Evolutionary conservation across 1,139 yeast species (phyloP).

Genomic region (Blastobotrys malaysiensis): DNA sequence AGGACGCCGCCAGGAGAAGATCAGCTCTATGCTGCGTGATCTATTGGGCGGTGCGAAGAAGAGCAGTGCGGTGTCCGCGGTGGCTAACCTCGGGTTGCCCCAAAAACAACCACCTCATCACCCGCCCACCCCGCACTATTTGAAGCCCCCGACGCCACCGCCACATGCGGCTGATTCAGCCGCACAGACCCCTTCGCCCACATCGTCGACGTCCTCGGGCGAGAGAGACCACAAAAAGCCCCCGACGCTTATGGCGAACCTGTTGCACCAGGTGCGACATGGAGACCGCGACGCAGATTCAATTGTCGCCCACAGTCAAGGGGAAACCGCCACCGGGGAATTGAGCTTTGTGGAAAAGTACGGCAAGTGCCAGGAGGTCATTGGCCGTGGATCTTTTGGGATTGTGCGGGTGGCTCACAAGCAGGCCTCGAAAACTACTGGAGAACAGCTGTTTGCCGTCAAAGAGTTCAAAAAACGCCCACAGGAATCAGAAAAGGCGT

Average conservation of each 20-base stretch:
- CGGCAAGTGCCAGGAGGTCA: conserved; percentile 72
- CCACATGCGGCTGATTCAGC: background rate
- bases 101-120: background rate
- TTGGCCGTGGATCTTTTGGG: conserved; percentile 85
- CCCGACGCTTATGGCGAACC: conserved; percentile 24
- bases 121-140: no score
- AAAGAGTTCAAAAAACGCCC: conserved; percentile 63
- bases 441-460: conserved; percentile 63
- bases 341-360: conserved; percentile 55
- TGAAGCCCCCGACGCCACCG: no score
- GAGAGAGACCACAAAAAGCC: conserved; percentile 16
- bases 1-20: conserved; percentile 77
- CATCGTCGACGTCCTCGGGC: background rate
- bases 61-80: conserved; percentile 22
- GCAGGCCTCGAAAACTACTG: conserved; percentile 36
- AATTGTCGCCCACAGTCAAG: conserved; percentile 12
- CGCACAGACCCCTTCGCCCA: background rate
- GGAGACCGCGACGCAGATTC: conserved; percentile 19
- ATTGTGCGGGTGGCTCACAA: conserved; percentile 68
- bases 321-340: conserved; percentile 26
- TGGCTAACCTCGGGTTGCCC: conserved; percentile 7
- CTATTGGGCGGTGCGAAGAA: conserved; percentile 45
- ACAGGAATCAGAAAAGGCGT: conserved; percentile 52
- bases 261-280: conserved; percentile 19
- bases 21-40: conserved; percentile 75